Evolutionary conservation across 257 asterid species (phyloP), one percentile per base, ranked within the genome.

Genomic region (Sherardia arvensis): DNA sequence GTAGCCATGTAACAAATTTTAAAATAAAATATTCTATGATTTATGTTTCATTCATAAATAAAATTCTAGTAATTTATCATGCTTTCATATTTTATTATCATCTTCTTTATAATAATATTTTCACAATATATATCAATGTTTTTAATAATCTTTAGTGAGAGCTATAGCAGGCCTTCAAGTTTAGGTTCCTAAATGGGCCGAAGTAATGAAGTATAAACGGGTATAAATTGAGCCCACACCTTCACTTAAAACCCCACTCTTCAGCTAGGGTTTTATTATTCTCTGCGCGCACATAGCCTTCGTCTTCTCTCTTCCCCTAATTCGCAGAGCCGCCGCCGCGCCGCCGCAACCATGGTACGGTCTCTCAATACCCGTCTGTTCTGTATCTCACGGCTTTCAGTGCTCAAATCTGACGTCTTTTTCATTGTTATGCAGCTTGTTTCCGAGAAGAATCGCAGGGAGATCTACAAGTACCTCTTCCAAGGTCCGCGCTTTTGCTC

Each of bases 401-500:
- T 6, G 21, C 4, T 43, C 51, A 14, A 0, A 3, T 43, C 21
- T 17, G 51, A 43, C 51, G 51, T 17, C 51, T 14, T 43, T 14
- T 43, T 2, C 11, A 9, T 15, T 7, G 17, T 3, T 4, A 5
- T 4, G 21, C 87, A 85, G 97, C 83, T 91, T 64, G 87, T 91
- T 11, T 33, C 97, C 0, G 96, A 91, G 87, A 86, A 87, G 83
- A 91, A 87, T 76, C 70, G 97, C 70, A 85, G 89, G 71, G 97
- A 87, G 78, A 91, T 91, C 91, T 91, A 91, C 74, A 91, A 91
- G 63, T 91, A 87, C 83, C 96, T 91, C 63, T 91, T 91, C 71
- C 96, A 91, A 74, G 96, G 96, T 84, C 45, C n/a, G 40, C 43
- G 8, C 26, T 15, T 43, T 3, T 14, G 21, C 51, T 43, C 20